Evolutionary conservation across 768 basidiomycete genomes (phyloP), one percentile per base, ranked within the genome.

Genomic region (Nevesoporus exiguus): DNA sequence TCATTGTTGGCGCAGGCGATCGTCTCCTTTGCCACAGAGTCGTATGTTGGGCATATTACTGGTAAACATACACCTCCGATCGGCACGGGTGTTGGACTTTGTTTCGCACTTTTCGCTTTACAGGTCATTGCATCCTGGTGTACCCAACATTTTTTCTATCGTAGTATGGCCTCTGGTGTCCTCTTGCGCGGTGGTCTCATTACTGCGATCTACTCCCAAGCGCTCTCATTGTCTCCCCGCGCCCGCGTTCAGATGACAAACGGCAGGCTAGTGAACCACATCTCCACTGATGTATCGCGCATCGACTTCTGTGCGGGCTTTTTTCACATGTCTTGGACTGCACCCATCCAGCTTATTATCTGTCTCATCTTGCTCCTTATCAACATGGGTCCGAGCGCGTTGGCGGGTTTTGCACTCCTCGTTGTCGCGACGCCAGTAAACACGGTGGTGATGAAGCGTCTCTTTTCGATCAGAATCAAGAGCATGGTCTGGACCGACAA

Each of bases 401-500:
- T 85, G 15, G 80, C 79, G 30, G 81, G 81, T 2, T 80, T 84
- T 64, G 75, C 74, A 3, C 73, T 85, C 62, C 85, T 94, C 66
- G 60, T 94, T 42, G 45, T 93, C 34, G 77, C 81, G 19, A 86
- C 83, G 15, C 95, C 93, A 0, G 57, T 83, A 0, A 94, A 96
- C 69, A 84, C 82, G 0, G 64, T 71, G 54, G 78, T 83, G 39
- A 90, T 96, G 86, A 89, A 83, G 65, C 73, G 72, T 6, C 76
- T 95, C 30, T 58, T 65, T 67, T 69, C 70, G 7, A 66, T 87
- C 49, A 80, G 95, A 13, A 74, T 76, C 54, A 88, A 85, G 66
- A 82, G 84, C 48, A 94, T 95, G 90, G 68, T 71, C 1, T 96
- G 88, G 88, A 97, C 88, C 6, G 95, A 98, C 65, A 90, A 88